Conservation (phyloP, 192 early-diverging fungal genomes). For the Pilobolus umbonatus region DNA sequence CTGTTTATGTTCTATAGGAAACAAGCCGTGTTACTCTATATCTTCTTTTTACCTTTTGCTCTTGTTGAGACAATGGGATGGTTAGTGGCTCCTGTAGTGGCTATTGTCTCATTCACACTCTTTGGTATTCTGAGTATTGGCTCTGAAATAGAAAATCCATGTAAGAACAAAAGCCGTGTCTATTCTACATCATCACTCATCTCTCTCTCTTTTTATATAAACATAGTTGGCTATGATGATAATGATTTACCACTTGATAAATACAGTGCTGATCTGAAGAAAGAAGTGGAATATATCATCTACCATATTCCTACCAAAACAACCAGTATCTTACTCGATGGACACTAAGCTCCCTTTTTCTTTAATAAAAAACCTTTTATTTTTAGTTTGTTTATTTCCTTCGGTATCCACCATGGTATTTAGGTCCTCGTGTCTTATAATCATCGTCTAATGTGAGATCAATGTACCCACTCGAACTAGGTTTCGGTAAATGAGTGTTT, state of each 20-base stretch:
- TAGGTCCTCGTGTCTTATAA: neutral
- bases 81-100: conserved; percentile 53
- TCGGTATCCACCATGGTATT: conserved; percentile 11
- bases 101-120: conserved; percentile 60
- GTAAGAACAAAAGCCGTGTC: conserved; percentile 4
- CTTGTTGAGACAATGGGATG: conserved; percentile 40
- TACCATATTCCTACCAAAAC: conserved; percentile 26
- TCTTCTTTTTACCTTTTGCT: conserved; percentile 60
- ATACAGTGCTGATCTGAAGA: conserved; percentile 49
- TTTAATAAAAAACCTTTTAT: neutral
- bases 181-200: neutral
- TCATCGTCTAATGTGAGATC: neutral
- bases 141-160: conserved; percentile 82
- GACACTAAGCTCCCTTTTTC: conserved; percentile 10
- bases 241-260: conserved; percentile 53
- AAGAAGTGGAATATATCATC: conserved; percentile 52
- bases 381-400: too few relatives aligned
- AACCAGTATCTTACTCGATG: conserved; percentile 23
- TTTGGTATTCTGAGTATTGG: conserved; percentile 78
- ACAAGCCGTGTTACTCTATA: conserved; percentile 59
- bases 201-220: conserved; percentile 1
- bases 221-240: conserved; percentile 49
- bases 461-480: conserved; percentile 9
- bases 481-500: neutral
- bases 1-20: conserved; percentile 32